Evolutionary conservation across 331 rosid species (phyloP).

Genomic region (Phaseolus coccineus): DNA sequence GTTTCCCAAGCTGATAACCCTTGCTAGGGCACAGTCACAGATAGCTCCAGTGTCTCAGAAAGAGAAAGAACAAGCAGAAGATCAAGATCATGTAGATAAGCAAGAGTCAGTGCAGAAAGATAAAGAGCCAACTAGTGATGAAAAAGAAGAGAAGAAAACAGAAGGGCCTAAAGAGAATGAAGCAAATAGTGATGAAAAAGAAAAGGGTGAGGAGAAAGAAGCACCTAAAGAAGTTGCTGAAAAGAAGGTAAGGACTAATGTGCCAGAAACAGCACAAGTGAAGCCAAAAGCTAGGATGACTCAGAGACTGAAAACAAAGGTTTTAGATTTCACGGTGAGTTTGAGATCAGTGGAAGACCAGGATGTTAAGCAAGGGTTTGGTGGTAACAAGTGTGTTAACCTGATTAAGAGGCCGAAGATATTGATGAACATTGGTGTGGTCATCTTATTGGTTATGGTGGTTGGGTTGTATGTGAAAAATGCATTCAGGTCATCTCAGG

Average conservation of each 20-base stretch:
- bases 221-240: neutral
- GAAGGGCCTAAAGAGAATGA: neutral
- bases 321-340: constrained; percentile 43
- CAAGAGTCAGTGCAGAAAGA: neutral
- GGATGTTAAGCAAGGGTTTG: neutral
- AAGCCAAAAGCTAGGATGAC: constrained; percentile 1
- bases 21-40: constrained; percentile 25
- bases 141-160: neutral
- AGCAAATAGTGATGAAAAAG: neutral
- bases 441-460: constrained; percentile 42
- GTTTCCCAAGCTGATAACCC: constrained; percentile 51
- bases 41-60: constrained; percentile 9
- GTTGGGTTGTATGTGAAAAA: constrained; percentile 42
- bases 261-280: constrained; percentile 10
- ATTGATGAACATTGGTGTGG: constrained; percentile 33
- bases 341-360: neutral
- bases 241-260: neutral
- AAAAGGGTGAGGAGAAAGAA: neutral
- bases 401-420: constrained; percentile 23
- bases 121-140: neutral
- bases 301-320: constrained; percentile 42
- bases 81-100: neutral
- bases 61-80: neutral
- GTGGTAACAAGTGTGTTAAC: neutral
- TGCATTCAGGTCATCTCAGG: constrained; percentile 39